Evolutionary conservation across 176 grass and related monocot species (phyloP).

Genomic region (Rhynchospora breviuscula): DNA sequence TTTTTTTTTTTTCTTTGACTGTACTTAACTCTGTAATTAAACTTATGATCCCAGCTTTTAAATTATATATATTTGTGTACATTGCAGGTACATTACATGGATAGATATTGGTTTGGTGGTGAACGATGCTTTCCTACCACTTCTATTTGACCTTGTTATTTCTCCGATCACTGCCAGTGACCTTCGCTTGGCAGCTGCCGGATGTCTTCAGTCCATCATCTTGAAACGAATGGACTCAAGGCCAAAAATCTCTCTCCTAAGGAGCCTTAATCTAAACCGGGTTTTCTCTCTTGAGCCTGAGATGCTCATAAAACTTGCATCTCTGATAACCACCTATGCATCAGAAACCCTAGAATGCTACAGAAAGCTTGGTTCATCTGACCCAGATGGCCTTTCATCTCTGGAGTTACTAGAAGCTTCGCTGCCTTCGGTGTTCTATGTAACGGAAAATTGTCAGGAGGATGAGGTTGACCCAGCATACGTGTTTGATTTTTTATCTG

Average conservation of each 20-base stretch:
- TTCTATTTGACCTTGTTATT: conserved; percentile 78
- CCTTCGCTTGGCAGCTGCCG: conserved; percentile 49
- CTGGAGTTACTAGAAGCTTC: conserved; percentile 75
- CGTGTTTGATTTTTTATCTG: conserved; percentile 76
- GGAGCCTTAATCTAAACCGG: conserved; percentile 42
- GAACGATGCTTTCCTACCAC: conserved; percentile 70
- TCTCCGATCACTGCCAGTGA: conserved; percentile 36
- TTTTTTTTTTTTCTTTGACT: not conserved
- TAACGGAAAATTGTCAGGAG: conserved; percentile 50
- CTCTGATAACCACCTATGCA: conserved; percentile 58
- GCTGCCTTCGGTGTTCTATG: conserved; percentile 69
- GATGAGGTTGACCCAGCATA: conserved; percentile 59
- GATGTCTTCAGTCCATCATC: conserved; percentile 71
- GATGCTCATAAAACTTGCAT: conserved; percentile 55
- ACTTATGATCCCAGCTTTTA: not conserved
- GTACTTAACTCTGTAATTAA: not conserved
- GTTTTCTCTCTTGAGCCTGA: conserved; percentile 45
- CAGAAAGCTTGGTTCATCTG: conserved; percentile 48
- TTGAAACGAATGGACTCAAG: conserved; percentile 74
- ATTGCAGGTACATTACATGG: conserved; percentile 61
- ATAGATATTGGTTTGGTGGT: conserved; percentile 85
- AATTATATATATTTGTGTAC: not conserved
- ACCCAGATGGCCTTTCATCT: conserved; percentile 46
- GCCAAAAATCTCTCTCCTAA: conserved; percentile 66
- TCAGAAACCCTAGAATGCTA: conserved; percentile 67